Percentiles rank a stretch among this genome's conserved stretches.
Evolutionary conservation across 805 yeast species (phyloP).

Genomic region (Wickerhamomyces chaumierensis): DNA sequence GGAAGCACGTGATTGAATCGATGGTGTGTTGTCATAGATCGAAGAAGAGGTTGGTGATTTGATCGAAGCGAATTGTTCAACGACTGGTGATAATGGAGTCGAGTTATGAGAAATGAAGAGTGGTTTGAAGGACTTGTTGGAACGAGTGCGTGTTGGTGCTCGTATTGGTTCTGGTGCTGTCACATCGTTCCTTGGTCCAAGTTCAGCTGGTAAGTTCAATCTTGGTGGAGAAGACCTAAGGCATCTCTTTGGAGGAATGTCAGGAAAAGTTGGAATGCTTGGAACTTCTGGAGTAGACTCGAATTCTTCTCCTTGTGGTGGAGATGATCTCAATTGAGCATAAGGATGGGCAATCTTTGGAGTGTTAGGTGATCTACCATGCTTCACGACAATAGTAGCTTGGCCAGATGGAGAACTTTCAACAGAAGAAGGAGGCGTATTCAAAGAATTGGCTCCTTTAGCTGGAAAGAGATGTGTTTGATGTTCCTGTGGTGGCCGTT

Average conservation of each 20-base stretch:
- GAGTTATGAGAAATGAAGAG: background rate
- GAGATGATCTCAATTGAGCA: background rate
- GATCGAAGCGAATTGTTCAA: background rate
- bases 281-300: background rate
- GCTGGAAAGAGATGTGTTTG: background rate
- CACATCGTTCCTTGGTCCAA: background rate
- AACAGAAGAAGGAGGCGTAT: background rate
- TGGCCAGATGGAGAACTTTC: background rate
- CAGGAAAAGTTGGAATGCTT: background rate
- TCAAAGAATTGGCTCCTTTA: background rate
- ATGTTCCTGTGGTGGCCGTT: too few relatives aligned
- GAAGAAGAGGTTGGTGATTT: background rate
- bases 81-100: background rate
- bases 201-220: background rate
- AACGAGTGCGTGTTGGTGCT: background rate
- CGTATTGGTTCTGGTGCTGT: too few relatives aligned
- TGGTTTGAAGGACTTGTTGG: background rate
- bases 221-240: background rate
- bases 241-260: background rate
- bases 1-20: background rate
- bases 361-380: background rate
- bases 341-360: background rate
- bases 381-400: background rate
- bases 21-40: background rate
- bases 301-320: background rate